Evolutionary conservation across 306 rosid genomes (phyloP), one percentile per base, ranked within the genome.

Genomic region (Albizia julibrissin): DNA sequence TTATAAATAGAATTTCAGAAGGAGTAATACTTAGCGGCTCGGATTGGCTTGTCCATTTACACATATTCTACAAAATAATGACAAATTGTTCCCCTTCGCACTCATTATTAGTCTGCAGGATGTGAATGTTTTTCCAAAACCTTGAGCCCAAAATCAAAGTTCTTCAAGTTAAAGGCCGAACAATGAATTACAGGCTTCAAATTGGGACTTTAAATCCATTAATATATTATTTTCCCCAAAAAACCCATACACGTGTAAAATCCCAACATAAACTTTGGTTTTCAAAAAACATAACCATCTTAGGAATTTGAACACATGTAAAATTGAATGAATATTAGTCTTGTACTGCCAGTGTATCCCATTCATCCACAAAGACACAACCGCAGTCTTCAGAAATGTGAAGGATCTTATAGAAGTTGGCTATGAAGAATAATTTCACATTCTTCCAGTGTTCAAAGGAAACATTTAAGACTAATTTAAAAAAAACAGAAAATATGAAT

Each of bases 391-490:
- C 69, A 84, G 50, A 67, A 67, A 79, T 33, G 34, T 56, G 50
- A 68, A 68, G 81, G 43, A 24, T 26, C 70, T 46, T 10, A 62
- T 89, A 95, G 97, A 98, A 93, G 99, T 87, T 95, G 98, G 77
- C 89, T 88, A 71, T 92, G 99, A 84, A 93, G 92, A 79, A 97
- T 92, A 86, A 93, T 95, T 87, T 95, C 99, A 74, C 69, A 94
- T 83, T 95, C 99, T 85, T 93, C 99, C 99, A 93, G 84, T 82
- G 79, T 49, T 73, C 54, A 84, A 74, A 88, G 56, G 54, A 49
- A 85, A 75, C 26, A 70, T 80, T 77, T 71, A 26, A 70, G n/a
- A 47, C 79, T 56, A 79, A 66, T 77, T 47, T 26, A 66, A 37
- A 26, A 27, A 43, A 2, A 21, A 37, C 12, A 68, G 49, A 40